Base-by-base conservation (phyloP, 2,329 filamentous ascomycete species). In the Colletotrichum eleusines region DNA sequence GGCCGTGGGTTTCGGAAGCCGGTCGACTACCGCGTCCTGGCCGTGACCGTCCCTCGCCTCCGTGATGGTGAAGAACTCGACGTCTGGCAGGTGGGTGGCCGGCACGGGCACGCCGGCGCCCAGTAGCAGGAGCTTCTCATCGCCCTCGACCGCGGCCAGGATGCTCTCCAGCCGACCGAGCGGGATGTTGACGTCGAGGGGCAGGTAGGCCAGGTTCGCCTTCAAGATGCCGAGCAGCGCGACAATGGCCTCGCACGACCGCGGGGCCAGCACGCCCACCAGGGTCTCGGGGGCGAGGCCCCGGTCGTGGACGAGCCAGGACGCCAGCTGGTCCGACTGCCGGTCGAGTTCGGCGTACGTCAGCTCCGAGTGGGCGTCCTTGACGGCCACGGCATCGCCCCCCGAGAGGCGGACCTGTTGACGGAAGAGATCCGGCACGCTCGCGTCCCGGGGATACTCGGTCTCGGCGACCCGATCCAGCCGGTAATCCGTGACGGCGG, bases 341-440 rank as follows among this genome's bases (percentile, higher is more conserved):
- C 66, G 33, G 31, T 78, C 72, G 1, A 77, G 63, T 23, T 76
- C 50, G 2, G 78, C 0, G 76, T 76, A n/a, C n/a, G n/a, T n/a
- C n/a, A n/a, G n/a, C n/a, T n/a, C n/a, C n/a, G n/a, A n/a, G 0
- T 58, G 35, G 1, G 66, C 50, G n/a, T 78, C 76, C 2, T 67
- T 72, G 0, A 78, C 74, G 0, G 76, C 76, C 0, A 74, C 12
- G 0, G 23, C 42, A 6, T 75, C 2, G 20, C 16, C 9, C 72
- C 62, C 0, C 73, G 73, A 6, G 65, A 1, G 40, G 20, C n/a
- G 54, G 0, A 55, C 77, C 42, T 78, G 75, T 0, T 67, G 23
- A 0, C 58, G 55, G 16, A 77, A 78, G 2, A 76, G 26, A 3
- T 77, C 76, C 0, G 75, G 26, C 1, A 78, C 26, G 46, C 72